Percentiles rank a stretch among this genome's conserved stretches.
Conservation (phyloP, 768 basidiomycete genomes). For the Piloderma croceum region DNA sequence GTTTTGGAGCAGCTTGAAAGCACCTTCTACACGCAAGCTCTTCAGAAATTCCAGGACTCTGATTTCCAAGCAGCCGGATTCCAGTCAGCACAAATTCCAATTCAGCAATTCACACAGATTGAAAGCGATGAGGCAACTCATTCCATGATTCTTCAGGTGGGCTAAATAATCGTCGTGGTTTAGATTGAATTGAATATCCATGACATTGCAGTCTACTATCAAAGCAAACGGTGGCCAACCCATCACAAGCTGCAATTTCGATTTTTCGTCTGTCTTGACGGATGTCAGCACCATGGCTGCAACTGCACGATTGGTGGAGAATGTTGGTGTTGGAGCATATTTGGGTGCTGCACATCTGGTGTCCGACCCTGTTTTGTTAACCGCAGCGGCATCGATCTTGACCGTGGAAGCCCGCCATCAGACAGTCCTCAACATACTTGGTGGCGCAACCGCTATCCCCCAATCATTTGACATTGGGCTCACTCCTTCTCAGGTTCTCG, state of each 20-base stretch:
- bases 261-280: constrained; percentile 56
- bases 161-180: constrained; percentile 4
- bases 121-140: constrained; percentile 60
- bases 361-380: constrained; percentile 52
- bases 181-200: constrained; percentile 2
- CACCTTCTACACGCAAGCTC: constrained; percentile 60
- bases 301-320: constrained; percentile 70
- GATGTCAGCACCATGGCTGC: constrained; percentile 67
- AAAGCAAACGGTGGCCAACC: constrained; percentile 49
- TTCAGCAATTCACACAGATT: constrained; percentile 58
- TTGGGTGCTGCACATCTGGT: constrained; percentile 67
- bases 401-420: constrained; percentile 83
- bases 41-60: constrained; percentile 54
- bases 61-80: constrained; percentile 69
- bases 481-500: constrained; percentile 63
- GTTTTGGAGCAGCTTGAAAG: constrained; percentile 72
- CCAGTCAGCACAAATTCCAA: constrained; percentile 43
- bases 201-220: constrained; percentile 36
- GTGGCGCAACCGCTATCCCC: constrained; percentile 53
- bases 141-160: constrained; percentile 46
- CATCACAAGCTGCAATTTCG: constrained; percentile 57
- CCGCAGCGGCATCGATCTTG: constrained; percentile 66
- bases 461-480: constrained; percentile 69
- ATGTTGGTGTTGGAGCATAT: constrained; percentile 71
- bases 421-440: constrained; percentile 67